These are phyloP conservation scores for Lantana camara DNA, from an alignment of 257 asterid genomes.

Conservation along the genomic window DNA sequence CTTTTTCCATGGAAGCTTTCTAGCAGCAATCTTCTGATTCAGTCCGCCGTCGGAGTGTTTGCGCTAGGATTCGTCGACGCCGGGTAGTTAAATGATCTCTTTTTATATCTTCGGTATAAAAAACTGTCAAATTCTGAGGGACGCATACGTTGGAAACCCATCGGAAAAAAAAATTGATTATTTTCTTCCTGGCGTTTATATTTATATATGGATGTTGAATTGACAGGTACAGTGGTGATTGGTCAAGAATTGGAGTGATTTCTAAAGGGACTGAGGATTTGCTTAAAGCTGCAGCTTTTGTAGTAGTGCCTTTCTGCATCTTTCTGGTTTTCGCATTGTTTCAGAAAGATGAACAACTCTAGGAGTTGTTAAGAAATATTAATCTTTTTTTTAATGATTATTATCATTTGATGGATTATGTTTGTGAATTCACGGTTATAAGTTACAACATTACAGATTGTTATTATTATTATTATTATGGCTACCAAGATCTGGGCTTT, in stretches of 20 bases:
- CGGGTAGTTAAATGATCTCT: slow-evolving; percentile 51
- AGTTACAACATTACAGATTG: too few species aligned
- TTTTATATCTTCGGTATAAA: too few species aligned
- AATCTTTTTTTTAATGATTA: too few species aligned
- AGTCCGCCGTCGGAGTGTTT: slow-evolving; percentile 59
- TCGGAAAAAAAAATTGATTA: too few species aligned
- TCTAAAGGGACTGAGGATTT: slow-evolving; percentile 62
- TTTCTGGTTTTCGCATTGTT: slow-evolving; percentile 43
- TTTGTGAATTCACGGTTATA: too few species aligned
- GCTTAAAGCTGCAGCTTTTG: slow-evolving; percentile 67
- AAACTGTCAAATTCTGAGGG: too few species aligned
- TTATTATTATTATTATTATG: too few species aligned
- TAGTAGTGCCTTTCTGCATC: slow-evolving; percentile 65
- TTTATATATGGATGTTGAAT: not conserved
- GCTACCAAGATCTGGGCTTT: too few species aligned
- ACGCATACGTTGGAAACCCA: too few species aligned
- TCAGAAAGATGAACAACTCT: slow-evolving; percentile 26
- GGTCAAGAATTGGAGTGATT: slow-evolving; percentile 88
- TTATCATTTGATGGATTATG: too few species aligned
- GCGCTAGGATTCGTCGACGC: slow-evolving; percentile 87
- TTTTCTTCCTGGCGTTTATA: not conserved
- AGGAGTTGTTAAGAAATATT: too few species aligned
- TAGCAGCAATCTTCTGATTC: slow-evolving; percentile 42
- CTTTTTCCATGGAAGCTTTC: slow-evolving; percentile 37
- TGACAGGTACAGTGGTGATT: slow-evolving; percentile 89